These are phyloP conservation scores for Epichloe sibirici DNA, from an alignment of 2,329 filamentous ascomycete genomes.

Conservation along the genomic window DNA sequence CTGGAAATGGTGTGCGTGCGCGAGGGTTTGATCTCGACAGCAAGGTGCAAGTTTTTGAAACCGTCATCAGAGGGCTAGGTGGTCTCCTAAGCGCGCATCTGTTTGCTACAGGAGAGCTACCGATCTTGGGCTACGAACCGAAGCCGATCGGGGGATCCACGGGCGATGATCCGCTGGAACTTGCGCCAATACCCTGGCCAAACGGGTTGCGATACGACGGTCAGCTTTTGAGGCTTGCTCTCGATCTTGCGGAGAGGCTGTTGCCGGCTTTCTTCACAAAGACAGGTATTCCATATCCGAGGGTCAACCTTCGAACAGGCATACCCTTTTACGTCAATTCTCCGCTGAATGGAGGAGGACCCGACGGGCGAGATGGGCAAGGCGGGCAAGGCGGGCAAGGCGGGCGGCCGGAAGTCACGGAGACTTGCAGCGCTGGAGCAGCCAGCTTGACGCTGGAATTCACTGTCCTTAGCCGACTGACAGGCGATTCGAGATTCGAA, in stretches of 20 bases:
- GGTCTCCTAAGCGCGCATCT: slow-evolving; percentile 86
- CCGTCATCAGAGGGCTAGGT: slow-evolving; percentile 84
- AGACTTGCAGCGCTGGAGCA: slow-evolving; percentile 95
- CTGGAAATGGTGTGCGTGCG: slow-evolving; percentile 58
- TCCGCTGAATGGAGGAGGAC: slow-evolving; percentile 52
- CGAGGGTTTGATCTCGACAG: slow-evolving; percentile 89
- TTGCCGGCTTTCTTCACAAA: slow-evolving; percentile 85
- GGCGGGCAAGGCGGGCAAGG: slow-evolving; percentile 27
- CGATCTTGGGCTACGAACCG: slow-evolving; percentile 67
- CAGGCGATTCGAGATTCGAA: slow-evolving; percentile 80
- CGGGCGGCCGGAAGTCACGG: slow-evolving; percentile 60
- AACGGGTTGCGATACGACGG: slow-evolving; percentile 77
- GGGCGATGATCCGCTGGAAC: slow-evolving; percentile 31
- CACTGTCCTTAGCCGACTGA: slow-evolving; percentile 76
- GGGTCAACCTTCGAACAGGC: slow-evolving; percentile 81
- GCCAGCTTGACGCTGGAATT: slow-evolving; percentile 92
- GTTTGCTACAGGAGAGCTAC: slow-evolving; percentile 82
- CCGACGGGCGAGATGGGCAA: slow-evolving; percentile 18
- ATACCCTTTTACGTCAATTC: slow-evolving; percentile 89
- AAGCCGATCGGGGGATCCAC: slow-evolving; percentile 13
- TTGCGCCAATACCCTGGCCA: slow-evolving; percentile 53
- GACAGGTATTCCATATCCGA: slow-evolving; percentile 86
- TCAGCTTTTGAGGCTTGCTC: slow-evolving; percentile 77
- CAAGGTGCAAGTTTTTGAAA: slow-evolving; percentile 98
- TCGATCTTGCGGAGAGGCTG: slow-evolving; percentile 72